Percentiles rank a stretch among this genome's conserved stretches.
Evolutionary conservation across 2,329 filamentous ascomycete species (phyloP).

Genomic region (Neodidymelliopsis sp.): DNA sequence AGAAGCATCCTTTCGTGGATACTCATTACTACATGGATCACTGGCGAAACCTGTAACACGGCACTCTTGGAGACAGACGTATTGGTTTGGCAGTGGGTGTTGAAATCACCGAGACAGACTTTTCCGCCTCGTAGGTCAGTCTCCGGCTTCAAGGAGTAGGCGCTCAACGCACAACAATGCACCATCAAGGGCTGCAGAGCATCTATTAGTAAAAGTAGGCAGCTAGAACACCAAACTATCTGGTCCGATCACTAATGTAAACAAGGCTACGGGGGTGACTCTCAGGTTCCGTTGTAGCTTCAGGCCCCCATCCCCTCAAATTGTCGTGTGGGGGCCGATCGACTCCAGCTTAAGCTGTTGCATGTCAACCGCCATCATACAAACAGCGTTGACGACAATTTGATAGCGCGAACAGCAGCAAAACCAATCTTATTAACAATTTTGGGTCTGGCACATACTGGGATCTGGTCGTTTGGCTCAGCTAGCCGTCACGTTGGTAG

Average conservation of each 20-base stretch:
- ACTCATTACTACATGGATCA: not conserved
- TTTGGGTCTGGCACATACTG: too few species aligned
- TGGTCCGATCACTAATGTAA: not conserved
- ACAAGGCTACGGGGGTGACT: not conserved
- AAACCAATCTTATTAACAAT: too few species aligned
- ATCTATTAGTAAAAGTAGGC: not conserved
- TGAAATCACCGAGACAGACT: not conserved
- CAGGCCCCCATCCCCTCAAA: constrained; percentile 1
- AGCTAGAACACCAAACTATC: not conserved
- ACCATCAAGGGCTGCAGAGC: not conserved
- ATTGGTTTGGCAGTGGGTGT: not conserved
- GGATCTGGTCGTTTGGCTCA: too few species aligned
- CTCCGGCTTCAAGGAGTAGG: not conserved
- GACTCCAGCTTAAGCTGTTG: not conserved
- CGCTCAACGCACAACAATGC: not conserved
- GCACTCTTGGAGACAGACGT: not conserved
- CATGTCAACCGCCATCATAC: too few species aligned
- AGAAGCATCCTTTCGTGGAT: too few species aligned
- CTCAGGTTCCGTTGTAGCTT: not conserved
- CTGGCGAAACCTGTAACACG: not conserved
- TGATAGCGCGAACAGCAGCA: too few species aligned
- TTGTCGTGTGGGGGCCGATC: not conserved
- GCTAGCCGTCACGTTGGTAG: too few species aligned
- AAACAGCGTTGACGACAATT: too few species aligned
- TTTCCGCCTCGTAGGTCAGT: not conserved